A percentile compares a stretch with the other conserved stretches of the same genome.
These are phyloP conservation scores for Periconia digitata DNA, from an alignment of 2,329 filamentous ascomycete genomes.

Conservation along the genomic window DNA sequence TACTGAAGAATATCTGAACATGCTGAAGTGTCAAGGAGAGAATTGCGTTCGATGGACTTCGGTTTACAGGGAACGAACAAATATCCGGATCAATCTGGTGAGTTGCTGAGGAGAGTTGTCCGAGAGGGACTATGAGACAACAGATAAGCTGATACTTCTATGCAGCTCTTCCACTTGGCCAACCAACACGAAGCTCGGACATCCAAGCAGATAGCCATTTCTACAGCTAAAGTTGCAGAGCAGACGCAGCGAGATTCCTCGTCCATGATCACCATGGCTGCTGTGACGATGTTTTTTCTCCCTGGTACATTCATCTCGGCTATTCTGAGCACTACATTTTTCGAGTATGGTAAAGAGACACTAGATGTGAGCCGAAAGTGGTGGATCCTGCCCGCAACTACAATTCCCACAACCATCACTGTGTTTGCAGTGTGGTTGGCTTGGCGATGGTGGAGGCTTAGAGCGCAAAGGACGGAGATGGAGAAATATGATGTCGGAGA, in stretches of 20 bases:
- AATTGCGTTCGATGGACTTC: conserved; percentile 20
- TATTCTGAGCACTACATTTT: conserved; percentile 20
- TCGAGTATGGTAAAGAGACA: conserved; percentile 14
- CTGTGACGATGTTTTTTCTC: conserved; percentile 27
- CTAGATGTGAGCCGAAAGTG: conserved; percentile 12
- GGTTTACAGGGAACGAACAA: conserved; percentile 21
- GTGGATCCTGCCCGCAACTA: conserved; percentile 19
- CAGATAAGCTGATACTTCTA: conserved; percentile 5
- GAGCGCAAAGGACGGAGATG: background rate
- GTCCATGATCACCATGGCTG: conserved; percentile 30
- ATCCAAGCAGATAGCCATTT: conserved; percentile 19
- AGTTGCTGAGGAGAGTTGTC: background rate
- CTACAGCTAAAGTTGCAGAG: conserved; percentile 20
- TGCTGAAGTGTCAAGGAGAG: conserved; percentile 19
- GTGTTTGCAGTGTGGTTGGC: conserved; percentile 16
- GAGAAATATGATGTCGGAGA: conserved; percentile 2
- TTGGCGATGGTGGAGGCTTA: conserved; percentile 12
- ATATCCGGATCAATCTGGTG: conserved; percentile 26
- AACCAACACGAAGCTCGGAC: conserved; percentile 19
- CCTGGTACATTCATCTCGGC: conserved; percentile 24
- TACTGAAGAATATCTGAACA: conserved; percentile 19
- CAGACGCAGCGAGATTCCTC: conserved; percentile 26
- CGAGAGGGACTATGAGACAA: background rate
- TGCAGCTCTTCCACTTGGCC: conserved; percentile 26
- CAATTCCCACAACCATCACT: conserved; percentile 14